Percentiles rank a stretch among this genome's conserved stretches.
Evolutionary conservation across 176 grass and related monocot genomes (phyloP).

Genomic region (Oryza punctata): DNA sequence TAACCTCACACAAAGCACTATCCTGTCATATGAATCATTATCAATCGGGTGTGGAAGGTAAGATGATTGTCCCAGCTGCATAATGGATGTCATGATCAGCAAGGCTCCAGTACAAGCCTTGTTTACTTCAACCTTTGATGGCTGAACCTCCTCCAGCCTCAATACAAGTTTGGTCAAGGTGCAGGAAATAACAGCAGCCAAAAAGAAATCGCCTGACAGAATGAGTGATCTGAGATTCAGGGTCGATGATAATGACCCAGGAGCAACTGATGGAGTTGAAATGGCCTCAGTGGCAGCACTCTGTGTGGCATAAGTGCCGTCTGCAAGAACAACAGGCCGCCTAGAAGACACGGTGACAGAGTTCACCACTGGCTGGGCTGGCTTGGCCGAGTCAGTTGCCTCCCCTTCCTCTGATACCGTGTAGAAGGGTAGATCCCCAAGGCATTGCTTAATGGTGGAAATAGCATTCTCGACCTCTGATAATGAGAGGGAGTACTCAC

Average conservation of each 20-base stretch:
- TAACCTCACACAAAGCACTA: conserved; percentile 63
- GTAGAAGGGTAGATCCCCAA: conserved; percentile 69
- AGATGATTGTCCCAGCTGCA: conserved; percentile 59
- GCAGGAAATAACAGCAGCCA: conserved; percentile 48
- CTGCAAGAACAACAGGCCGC: conserved; percentile 63
- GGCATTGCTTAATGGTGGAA: conserved; percentile 65
- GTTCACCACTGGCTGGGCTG: conserved; percentile 35
- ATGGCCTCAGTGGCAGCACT: conserved; percentile 61
- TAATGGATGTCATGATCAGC: conserved; percentile 60
- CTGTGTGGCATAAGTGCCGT: conserved; percentile 76
- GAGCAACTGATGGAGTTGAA: conserved; percentile 42
- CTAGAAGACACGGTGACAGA: conserved; percentile 56
- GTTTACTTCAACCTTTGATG: conserved; percentile 57
- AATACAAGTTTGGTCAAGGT: conserved; percentile 66
- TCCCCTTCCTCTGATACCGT: conserved; percentile 65
- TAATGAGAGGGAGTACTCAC: conserved; percentile 67
- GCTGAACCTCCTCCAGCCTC: conserved; percentile 72
- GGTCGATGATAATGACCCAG: conserved; percentile 43
- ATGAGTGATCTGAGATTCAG: conserved; percentile 67
- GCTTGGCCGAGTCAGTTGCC: conserved; percentile 45
- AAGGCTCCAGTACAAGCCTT: conserved; percentile 53
- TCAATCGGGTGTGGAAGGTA: conserved; percentile 66
- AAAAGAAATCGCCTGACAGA: conserved; percentile 70
- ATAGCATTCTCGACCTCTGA: conserved; percentile 70
- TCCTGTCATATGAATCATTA: conserved; percentile 58